Conservation (phyloP, 306 rosid genomes). For the Inga oerstediana region DNA sequence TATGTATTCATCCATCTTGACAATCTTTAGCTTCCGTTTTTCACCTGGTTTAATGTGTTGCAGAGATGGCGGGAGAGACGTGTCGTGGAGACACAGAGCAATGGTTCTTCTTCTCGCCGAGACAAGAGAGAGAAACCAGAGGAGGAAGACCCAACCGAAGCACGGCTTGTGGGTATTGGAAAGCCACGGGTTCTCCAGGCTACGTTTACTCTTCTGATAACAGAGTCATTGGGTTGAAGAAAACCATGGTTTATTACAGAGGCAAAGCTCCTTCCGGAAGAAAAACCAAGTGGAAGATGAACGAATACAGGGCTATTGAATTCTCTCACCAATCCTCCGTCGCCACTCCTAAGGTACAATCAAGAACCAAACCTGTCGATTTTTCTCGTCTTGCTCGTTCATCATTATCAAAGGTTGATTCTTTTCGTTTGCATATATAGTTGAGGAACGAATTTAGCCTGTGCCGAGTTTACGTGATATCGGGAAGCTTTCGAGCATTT, state of each 20-base stretch:
- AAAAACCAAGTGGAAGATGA: slow-evolving; percentile 87
- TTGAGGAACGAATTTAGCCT: slow-evolving; percentile 75
- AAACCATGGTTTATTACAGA: slow-evolving; percentile 73
- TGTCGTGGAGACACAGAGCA: slow-evolving; percentile 72
- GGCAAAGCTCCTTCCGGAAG: slow-evolving; percentile 80
- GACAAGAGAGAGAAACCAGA: slow-evolving; percentile 68
- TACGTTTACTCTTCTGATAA: slow-evolving; percentile 67
- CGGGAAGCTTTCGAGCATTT: slow-evolving; percentile 71
- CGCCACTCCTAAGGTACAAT: slow-evolving; percentile 43
- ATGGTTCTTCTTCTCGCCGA: slow-evolving; percentile 77
- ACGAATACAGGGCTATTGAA: slow-evolving; percentile 70
- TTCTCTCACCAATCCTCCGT: slow-evolving; percentile 26
- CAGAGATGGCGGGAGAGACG: slow-evolving; percentile 64
- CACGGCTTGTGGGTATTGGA: slow-evolving; percentile 75
- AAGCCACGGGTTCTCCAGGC: slow-evolving; percentile 78
- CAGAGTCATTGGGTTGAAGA: slow-evolving; percentile 64
- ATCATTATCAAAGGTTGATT: background rate
- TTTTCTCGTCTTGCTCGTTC: background rate
- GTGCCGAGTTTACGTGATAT: slow-evolving; percentile 71
- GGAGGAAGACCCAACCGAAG: slow-evolving; percentile 80
- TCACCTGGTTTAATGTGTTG: background rate
- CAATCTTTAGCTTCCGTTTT: no score
- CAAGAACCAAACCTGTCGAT: background rate
- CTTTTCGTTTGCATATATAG: slow-evolving; percentile 28
- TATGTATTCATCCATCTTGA: no score